A percentile compares a stretch with the other conserved stretches of the same genome.
Conservation (phyloP, 1,284 basidiomycete genomes). For the Cutaneotrichosporon mucoides region DNA sequence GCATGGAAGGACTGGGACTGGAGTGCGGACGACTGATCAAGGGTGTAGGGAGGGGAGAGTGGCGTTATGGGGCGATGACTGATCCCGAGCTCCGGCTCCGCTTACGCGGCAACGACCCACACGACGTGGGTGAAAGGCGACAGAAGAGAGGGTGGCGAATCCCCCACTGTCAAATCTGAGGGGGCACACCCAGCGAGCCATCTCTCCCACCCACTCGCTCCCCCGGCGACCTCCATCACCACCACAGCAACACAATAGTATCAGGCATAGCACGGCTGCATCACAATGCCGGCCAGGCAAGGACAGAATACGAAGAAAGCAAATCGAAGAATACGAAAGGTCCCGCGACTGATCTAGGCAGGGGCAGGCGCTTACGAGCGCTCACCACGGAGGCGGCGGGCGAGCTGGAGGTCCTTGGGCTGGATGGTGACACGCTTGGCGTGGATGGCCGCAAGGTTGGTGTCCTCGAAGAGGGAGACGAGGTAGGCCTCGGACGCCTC, state of each 20-base stretch:
- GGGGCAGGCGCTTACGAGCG: conserved; percentile 60
- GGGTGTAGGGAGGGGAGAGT: no score
- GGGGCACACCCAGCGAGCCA: not conserved
- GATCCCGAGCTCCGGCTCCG: no score
- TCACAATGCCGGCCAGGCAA: conserved; percentile 13
- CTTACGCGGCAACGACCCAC: no score
- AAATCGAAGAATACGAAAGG: conserved; percentile 16
- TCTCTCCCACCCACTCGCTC: not conserved
- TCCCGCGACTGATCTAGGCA: not conserved
- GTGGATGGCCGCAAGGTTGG: conserved; percentile 88
- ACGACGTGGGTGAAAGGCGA: not conserved
- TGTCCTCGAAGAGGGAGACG: conserved; percentile 68
- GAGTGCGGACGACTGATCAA: no score
- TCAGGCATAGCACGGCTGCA: conserved; percentile 16
- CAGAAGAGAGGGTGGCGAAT: not conserved
- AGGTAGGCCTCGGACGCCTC: conserved; percentile 90
- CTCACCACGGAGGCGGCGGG: conserved; percentile 72
- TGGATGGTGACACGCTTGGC: conserved; percentile 81
- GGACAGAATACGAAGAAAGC: conserved; percentile 16
- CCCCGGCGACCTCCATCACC: no score
- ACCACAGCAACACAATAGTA: not conserved
- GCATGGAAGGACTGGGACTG: not conserved
- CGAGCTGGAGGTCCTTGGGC: conserved; percentile 73
- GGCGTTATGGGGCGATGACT: no score
- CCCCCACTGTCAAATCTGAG: not conserved